These are phyloP conservation scores for Aspergillus piperis DNA, from an alignment of 2,329 filamentous ascomycete genomes.

Conservation along the genomic window DNA sequence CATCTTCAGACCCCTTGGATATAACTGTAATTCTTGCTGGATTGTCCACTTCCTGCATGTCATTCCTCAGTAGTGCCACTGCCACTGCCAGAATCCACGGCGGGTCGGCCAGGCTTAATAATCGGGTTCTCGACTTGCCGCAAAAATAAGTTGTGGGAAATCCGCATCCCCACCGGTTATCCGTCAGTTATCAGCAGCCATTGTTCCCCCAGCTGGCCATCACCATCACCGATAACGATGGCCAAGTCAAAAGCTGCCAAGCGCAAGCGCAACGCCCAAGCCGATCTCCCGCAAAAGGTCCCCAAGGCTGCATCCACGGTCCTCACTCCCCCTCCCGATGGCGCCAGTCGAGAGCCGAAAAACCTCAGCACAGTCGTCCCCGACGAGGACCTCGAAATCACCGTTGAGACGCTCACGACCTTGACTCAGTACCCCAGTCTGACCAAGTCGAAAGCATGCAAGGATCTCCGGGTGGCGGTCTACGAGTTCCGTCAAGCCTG, in stretches of 20 bases:
- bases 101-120: neutral
- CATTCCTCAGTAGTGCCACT: neutral
- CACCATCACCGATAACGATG: constrained; percentile 16
- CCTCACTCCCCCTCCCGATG: constrained; percentile 30
- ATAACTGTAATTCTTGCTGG: neutral
- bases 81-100: neutral
- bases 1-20: too few species aligned
- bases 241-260: constrained; percentile 34
- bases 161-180: neutral
- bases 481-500: constrained; percentile 70
- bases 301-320: constrained; percentile 20
- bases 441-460: constrained; percentile 70
- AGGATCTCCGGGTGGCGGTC: constrained; percentile 65
- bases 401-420: constrained; percentile 63
- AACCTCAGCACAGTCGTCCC: constrained; percentile 29
- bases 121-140: neutral
- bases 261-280: constrained; percentile 33
- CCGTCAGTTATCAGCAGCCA: neutral
- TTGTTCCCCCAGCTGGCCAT: neutral
- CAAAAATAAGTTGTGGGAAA: neutral
- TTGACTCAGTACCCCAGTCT: constrained; percentile 61
- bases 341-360: constrained; percentile 26
- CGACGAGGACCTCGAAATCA: constrained; percentile 66
- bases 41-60: neutral
- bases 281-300: constrained; percentile 28